Evolutionary conservation across 208 protist genomes (phyloP), one percentile per base, ranked within the genome.

Genomic region (Trypanosoma mega): DNA sequence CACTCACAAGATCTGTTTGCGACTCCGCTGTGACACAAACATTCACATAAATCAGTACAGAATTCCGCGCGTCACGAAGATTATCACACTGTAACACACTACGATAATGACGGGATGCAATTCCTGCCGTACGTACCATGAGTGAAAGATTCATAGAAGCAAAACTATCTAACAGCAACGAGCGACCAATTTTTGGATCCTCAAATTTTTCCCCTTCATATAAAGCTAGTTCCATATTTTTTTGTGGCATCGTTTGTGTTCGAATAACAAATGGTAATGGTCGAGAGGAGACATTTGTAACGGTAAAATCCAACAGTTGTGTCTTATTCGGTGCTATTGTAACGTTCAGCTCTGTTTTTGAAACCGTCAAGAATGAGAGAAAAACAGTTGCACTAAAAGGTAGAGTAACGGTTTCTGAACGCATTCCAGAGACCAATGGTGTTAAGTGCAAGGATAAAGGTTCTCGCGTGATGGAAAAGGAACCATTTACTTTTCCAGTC

Each of bases 31-130:
- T 30, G 0, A 88, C 72, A 52, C 83, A 88, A 16, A 92, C 71
- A 49, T 70, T 85, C 9, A 94, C 76, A 46, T 85, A 80, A 12
- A 94, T 48, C n/a, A 81, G 63, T 5, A 58, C 63, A 3, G 74
- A 82, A 43, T 94, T 94, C 30, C 78, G 72, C 9, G 50, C 50
- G 49, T 94, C 81, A 23, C 73, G 68, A 30, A 94, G 60, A 64
- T 94, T 94, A 53, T 94, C 87, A 36, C 87, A 94, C 58, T 92
- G 85, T 18, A 94, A 56, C 4, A 87, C 62, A 3, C 76, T 60
- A 36, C 80, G 74, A 59, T 90, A 89, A 30, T 80, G 67, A 29
- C 69, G 66, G 26, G 26, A 63, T 51, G 31, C 70, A 43, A 36
- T 37, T 0, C 63, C 54, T 36, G 59, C 65, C 23, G 82, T 90